A percentile compares a stretch with the other conserved stretches of the same genome.
Evolutionary conservation across 306 rosid genomes (phyloP).

Genomic region (Abrus pulchellus): DNA sequence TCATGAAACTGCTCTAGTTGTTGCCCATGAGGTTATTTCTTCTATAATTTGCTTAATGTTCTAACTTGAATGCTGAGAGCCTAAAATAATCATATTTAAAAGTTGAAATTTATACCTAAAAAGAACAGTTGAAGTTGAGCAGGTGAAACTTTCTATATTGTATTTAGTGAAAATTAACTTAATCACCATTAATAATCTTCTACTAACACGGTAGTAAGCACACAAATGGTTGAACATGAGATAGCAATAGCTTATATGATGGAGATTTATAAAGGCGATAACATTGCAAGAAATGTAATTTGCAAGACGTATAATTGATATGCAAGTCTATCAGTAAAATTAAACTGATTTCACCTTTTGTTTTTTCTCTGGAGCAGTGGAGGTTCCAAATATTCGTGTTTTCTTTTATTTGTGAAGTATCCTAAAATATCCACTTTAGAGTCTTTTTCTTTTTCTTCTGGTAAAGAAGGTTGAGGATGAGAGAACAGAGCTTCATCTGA

Average conservation of each 20-base stretch:
- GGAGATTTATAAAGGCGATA: not conserved
- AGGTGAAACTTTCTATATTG: slow-evolving; percentile 26
- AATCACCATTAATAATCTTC: not conserved
- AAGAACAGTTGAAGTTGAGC: not conserved
- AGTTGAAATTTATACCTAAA: slow-evolving; percentile 15
- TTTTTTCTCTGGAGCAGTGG: slow-evolving; percentile 4
- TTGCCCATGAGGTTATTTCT: slow-evolving; percentile 81
- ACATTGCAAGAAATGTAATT: not conserved
- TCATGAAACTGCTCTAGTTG: slow-evolving; percentile 80
- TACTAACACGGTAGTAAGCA: not conserved
- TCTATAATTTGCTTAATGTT: not conserved
- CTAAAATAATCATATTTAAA: slow-evolving; percentile 23
- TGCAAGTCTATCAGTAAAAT: not conserved
- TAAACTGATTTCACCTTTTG: slow-evolving; percentile 12
- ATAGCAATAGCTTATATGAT: not conserved
- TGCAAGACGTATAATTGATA: slow-evolving; percentile 13
- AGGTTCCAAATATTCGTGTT: slow-evolving; percentile 21
- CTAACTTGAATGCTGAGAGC: slow-evolving; percentile 14
- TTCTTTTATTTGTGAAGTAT: slow-evolving; percentile 7
- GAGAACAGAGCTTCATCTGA: slow-evolving; percentile 38
- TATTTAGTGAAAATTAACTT: not conserved
- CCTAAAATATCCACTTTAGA: slow-evolving; percentile 9
- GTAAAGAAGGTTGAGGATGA: slow-evolving; percentile 6
- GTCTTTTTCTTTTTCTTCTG: slow-evolving; percentile 29
- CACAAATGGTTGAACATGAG: slow-evolving; percentile 23